Percentiles rank a stretch among this genome's conserved stretches.
Conservation (phyloP, 495 filamentous ascomycete genomes). For the Lophiostoma macrostomum region DNA sequence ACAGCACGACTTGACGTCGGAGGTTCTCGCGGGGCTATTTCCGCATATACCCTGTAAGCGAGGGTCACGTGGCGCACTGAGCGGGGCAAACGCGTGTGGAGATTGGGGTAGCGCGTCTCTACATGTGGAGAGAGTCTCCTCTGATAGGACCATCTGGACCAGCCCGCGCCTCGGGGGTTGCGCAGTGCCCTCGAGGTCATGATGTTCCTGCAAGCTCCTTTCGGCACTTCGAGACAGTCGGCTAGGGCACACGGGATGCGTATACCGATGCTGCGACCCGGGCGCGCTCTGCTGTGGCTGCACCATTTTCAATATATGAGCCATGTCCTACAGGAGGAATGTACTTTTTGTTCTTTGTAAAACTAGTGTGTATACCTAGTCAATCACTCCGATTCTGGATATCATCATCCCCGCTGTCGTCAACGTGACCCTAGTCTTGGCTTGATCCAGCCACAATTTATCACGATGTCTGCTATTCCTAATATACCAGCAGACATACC, state of each 20-base stretch:
- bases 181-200: not conserved
- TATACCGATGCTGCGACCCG: not conserved
- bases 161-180: too few relatives aligned
- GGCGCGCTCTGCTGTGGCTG: not conserved
- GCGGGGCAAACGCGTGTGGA: conserved; percentile 1
- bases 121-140: not conserved
- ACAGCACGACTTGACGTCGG: too few relatives aligned
- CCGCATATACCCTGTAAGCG: too few relatives aligned
- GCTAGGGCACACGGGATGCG: not conserved
- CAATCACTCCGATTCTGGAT: not conserved
- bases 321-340: too few relatives aligned
- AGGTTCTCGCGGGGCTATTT: too few relatives aligned
- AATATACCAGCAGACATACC: conserved; percentile 14
- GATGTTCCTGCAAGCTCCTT: not conserved
- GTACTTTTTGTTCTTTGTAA: conserved; percentile 7
- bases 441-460: not conserved
- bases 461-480: conserved; percentile 22
- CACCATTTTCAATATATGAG: not conserved
- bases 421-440: too few relatives aligned
- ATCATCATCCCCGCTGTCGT: not conserved
- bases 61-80: too few relatives aligned
- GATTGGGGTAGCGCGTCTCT: not conserved
- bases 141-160: too few relatives aligned
- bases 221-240: conserved; percentile 9
- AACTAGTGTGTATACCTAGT: conserved; percentile 7